These are phyloP conservation scores for Aspergillus pseudoglaucus DNA, from an alignment of 2,329 filamentous ascomycete genomes.

Conservation along the genomic window DNA sequence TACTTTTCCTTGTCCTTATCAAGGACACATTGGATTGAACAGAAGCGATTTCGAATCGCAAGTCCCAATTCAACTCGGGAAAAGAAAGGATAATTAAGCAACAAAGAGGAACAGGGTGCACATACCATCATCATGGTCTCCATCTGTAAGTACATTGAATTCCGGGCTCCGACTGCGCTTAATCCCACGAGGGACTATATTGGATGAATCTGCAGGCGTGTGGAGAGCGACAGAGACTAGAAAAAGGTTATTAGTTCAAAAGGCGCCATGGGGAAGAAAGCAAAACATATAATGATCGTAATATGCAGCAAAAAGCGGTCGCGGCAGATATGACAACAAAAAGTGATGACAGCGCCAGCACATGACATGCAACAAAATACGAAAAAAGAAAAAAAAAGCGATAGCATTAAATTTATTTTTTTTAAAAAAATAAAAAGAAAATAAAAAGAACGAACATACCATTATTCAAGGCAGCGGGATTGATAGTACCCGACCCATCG, in stretches of 20 bases:
- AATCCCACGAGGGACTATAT: slow-evolving; percentile 58
- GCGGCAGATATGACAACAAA: neutral
- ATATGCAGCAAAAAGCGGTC: neutral
- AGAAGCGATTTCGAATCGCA: neutral
- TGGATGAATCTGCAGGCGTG: slow-evolving; percentile 37
- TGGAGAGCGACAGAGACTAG: slow-evolving; percentile 29
- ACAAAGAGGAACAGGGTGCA: slow-evolving; percentile 33
- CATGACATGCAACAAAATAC: slow-evolving; percentile 6
- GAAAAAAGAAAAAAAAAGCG: slow-evolving; percentile 45
- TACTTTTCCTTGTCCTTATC: neutral
- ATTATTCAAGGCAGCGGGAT: slow-evolving; percentile 79
- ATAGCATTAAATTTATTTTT: neutral
- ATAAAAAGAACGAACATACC: slow-evolving; percentile 53
- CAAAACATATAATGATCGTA: slow-evolving; percentile 5
- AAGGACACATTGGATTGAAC: neutral
- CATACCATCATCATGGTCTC: slow-evolving; percentile 69
- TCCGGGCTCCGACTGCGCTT: slow-evolving; percentile 77
- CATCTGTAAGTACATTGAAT: slow-evolving; percentile 51
- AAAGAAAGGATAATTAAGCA: slow-evolving; percentile 2
- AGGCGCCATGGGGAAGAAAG: slow-evolving; percentile 18
- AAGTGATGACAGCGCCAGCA: neutral
- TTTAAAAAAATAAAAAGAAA: slow-evolving; percentile 8
- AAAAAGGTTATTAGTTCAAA: slow-evolving; percentile 27
- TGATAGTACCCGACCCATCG: slow-evolving; percentile 81
- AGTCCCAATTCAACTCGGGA: too few species aligned